phyloP scores from a whole-genome alignment of 176 grass and related monocot species.

The Eremochloa ophiuroides region DNA sequence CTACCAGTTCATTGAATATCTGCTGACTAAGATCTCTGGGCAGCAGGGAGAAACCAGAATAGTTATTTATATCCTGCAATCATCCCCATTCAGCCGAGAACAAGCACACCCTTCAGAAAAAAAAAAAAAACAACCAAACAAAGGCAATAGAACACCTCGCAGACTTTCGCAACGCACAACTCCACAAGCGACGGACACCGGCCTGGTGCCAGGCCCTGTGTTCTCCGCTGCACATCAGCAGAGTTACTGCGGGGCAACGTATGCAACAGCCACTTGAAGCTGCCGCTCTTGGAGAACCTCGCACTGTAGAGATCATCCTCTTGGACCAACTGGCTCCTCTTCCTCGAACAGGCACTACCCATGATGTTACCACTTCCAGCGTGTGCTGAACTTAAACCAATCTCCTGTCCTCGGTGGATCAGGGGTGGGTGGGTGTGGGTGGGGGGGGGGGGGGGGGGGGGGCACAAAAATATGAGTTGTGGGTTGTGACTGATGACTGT shows the following conservation, averaged over 20 bases:
- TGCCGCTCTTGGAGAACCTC: conserved; percentile 85
- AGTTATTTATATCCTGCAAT: conserved; percentile 77
- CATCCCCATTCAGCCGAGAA: conserved; percentile 17
- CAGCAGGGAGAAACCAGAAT: conserved; percentile 71
- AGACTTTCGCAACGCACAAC: conserved; percentile 76
- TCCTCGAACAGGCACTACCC: conserved; percentile 94
- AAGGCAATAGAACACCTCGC: conserved; percentile 43
- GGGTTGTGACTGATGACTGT: neutral
- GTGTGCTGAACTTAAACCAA: neutral
- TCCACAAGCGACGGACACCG: conserved; percentile 73
- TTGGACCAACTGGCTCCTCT: conserved; percentile 50
- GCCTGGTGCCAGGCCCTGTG: conserved; percentile 25
- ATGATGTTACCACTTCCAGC: conserved; percentile 2
- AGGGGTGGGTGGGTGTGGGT: no score
- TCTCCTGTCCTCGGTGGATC: neutral
- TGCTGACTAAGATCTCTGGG: conserved; percentile 98
- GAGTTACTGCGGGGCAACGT: conserved; percentile 55
- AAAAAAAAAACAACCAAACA: neutral
- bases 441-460: no score
- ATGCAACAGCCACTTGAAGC: conserved; percentile 81
- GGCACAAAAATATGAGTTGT: neutral
- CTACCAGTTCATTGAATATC: conserved; percentile 85
- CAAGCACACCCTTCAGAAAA: neutral
- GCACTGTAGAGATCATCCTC: conserved; percentile 50
- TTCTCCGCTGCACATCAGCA: conserved; percentile 25